A percentile compares a stretch with the other conserved stretches of the same genome.
phyloP scores from a whole-genome alignment of 176 grass and related monocot genomes.

The Rhynchospora pubera region DNA sequence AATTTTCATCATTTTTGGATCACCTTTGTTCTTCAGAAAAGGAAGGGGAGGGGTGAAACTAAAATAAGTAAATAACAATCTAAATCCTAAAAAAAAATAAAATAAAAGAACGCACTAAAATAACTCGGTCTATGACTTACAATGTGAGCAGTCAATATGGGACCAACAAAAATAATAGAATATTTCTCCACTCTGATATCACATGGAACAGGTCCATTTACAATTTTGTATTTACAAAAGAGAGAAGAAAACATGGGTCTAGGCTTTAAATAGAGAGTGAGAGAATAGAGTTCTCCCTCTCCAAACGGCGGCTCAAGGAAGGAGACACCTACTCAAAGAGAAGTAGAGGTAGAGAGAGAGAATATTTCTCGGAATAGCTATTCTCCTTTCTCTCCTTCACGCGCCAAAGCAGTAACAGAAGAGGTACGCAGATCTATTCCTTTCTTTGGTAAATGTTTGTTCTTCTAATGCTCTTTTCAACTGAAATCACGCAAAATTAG shows the following conservation, averaged over 20 bases:
- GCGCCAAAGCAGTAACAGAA: not conserved
- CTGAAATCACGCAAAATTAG: not conserved
- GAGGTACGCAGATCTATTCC: not conserved
- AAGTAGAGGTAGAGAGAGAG: not conserved
- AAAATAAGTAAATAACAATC: no score
- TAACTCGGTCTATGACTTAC: no score
- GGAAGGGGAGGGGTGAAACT: no score
- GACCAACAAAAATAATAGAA: not conserved
- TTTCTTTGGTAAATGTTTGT: not conserved
- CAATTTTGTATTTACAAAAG: not conserved
- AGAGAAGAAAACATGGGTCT: not conserved
- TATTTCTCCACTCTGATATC: not conserved
- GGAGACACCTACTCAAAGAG: not conserved
- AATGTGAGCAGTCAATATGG: not conserved
- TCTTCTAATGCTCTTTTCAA: not conserved
- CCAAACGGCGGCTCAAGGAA: not conserved
- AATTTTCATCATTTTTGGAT: no score
- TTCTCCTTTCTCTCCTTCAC: not conserved
- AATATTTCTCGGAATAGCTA: not conserved
- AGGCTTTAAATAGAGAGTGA: slow-evolving; percentile 7
- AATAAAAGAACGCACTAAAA: no score
- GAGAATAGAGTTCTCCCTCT: not conserved
- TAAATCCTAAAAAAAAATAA: no score
- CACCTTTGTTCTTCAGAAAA: no score
- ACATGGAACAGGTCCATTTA: not conserved